Base-by-base conservation (phyloP, 345 rosid species). In the Acer campestre region DNA sequence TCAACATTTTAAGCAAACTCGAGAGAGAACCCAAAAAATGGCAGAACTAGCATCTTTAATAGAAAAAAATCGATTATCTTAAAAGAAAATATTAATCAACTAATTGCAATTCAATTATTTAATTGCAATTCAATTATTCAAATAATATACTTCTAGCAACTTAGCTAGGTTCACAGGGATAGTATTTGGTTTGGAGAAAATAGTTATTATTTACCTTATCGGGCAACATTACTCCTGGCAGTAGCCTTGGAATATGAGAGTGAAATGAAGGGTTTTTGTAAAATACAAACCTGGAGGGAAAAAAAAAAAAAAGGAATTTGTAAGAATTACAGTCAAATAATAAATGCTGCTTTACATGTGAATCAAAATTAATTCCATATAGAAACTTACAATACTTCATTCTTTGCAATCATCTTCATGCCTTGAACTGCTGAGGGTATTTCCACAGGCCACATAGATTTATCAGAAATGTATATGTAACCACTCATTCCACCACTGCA, bases 401-500 rank as follows among this genome's bases (percentile, higher is more conserved):
- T 78, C n/a, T 70, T 65, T 63, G 61, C 17, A 68, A 78, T 73
- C 68, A 18, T 70, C 48, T 55, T 61, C 80, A 68, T 59, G 71
- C 78, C 49, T 35, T 68, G 65, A 53, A 81, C 55, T 7, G 81
- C 78, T n/a, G 84, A 81, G 17, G 1, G 27, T 16, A 81, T 23
- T 74, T 73, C 77, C 20, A 6, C 61, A 23, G 81, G 84, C 40
- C 68, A 31, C 7, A 20, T 48, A 27, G 64, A 46, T 46, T 64
- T 56, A 55, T 69, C 75, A 56, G 71, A 49, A 44, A 74, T 13
- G 23, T 25, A 68, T 27, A 78, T 35, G 49, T 61, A 77, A 69
- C 84, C 84, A 61, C 78, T 81, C 84, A 81, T 81, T 23, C 84
- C 81, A 69, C 71, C 81, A 61, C 84, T 81, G 49, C 49, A 63